Evolutionary conservation across 768 basidiomycete genomes (phyloP), one percentile per base, ranked within the genome.

Genomic region (Agrocybe pediades): DNA sequence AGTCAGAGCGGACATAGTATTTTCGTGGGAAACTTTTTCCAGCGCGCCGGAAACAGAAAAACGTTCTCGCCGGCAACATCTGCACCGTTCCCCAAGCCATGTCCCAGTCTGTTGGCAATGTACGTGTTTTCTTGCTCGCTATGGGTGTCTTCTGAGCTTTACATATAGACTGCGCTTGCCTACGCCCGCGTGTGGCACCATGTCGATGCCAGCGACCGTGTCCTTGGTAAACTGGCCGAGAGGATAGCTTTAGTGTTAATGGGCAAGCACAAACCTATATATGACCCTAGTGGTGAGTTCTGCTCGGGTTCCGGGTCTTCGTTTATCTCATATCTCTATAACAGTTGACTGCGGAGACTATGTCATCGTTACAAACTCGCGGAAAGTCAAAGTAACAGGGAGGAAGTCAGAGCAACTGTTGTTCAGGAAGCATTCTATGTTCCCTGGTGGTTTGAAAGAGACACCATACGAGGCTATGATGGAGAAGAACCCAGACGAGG

Each of bases 201-300:
- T 57, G 92, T 94, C 57, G 89, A 96, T 63, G 95, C 95, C 11
- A 80, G 89, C 9, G 90, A 92, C 62, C 86, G 95, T 33, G 77
- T 95, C n/a, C 80, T 98, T 16, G 97, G 97, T 67, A 93, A 95
- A 77, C 82, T 98, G 9, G 95, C 97, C 6, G 88, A 91, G 62
- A 82, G 93, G 29, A 97, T 99, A 62, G 96, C 97, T 2, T 82
- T 92, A 53, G 94, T 95, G 26, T 80, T 99, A 42, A 98, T 98
- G 96, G 97, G 96, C 66, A 99, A 98, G 74, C 95, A 98, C 71
- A 99, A 98, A 67, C 95, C 96, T 6, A 92, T 95, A 36, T 98
- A 92, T 64, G 94, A 98, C 72, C 93, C 92, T 9, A 82, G 88
- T 59, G 84, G 96, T 94, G 57, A 54, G 88, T 74, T 6, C 36